Evolutionary conservation across 2,329 filamentous ascomycete species (phyloP).

Genomic region (Penicillium sp.): DNA sequence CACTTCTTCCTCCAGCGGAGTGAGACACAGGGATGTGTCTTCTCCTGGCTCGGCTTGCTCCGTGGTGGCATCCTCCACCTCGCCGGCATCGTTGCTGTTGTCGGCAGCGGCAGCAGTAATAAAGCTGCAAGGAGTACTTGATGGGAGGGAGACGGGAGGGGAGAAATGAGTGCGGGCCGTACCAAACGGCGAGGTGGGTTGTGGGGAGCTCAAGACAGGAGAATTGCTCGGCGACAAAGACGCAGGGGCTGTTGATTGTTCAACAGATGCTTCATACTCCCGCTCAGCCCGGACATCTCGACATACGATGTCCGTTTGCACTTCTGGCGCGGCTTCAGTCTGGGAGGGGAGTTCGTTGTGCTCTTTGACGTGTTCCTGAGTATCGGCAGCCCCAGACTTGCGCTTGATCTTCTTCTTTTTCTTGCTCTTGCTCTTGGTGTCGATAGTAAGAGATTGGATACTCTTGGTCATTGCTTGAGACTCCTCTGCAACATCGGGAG

Average conservation of each 20-base stretch:
- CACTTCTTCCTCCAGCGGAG: not conserved
- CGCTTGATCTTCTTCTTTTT: not conserved
- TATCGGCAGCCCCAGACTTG: not conserved
- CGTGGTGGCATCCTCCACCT: not conserved
- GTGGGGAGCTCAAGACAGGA: not conserved
- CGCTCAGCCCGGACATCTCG: not conserved
- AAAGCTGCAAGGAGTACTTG: not conserved
- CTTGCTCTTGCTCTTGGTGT: not conserved
- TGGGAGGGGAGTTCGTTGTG: not conserved
- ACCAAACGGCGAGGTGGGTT: not conserved
- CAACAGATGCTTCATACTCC: not conserved
- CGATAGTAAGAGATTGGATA: not conserved
- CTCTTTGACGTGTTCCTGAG: not conserved
- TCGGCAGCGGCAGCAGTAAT: not conserved
- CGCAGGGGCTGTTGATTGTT: not conserved
- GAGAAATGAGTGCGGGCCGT: constrained; percentile 3
- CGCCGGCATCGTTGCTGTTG: not conserved
- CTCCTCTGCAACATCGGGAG: not conserved
- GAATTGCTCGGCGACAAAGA: not conserved
- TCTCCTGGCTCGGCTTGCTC: not conserved
- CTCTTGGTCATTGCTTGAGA: not conserved
- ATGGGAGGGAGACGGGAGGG: not conserved
- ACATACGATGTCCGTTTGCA: not conserved
- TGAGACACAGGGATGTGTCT: not conserved
- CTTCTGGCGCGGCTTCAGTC: not conserved